Conservation (phyloP, 2,329 filamentous ascomycete genomes). For the Dactylellina haptotyla region DNA sequence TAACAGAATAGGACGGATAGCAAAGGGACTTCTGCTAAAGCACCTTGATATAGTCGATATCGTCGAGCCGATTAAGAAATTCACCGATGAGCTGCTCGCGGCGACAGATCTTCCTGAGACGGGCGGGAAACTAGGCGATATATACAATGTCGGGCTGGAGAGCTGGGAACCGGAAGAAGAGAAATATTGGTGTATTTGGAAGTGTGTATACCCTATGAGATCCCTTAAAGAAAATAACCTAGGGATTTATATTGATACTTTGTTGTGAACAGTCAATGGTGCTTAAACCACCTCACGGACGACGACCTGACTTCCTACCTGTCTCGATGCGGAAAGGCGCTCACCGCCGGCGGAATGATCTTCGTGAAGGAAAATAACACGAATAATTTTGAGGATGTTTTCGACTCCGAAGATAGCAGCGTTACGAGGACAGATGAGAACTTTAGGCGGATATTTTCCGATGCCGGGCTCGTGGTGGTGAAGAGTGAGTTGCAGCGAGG, state of each 20-base stretch:
- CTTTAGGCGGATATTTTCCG: conserved; percentile 74
- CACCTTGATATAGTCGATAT: conserved; percentile 77
- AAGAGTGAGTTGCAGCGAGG: conserved; percentile 77
- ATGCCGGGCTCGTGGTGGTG: conserved; percentile 75
- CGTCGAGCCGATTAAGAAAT: conserved; percentile 84
- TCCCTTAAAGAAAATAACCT: not conserved
- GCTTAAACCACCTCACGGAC: conserved; percentile 82
- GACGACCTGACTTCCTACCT: conserved; percentile 75
- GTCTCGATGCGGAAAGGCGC: conserved; percentile 66
- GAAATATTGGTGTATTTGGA: conserved; percentile 76
- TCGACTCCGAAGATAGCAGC: conserved; percentile 71
- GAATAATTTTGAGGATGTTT: conserved; percentile 60
- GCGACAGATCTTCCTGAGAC: conserved; percentile 59
- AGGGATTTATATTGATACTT: not conserved
- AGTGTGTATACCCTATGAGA: conserved; percentile 46
- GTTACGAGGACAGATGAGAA: conserved; percentile 80
- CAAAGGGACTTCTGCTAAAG: conserved; percentile 74
- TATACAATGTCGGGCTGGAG: conserved; percentile 80
- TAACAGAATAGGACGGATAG: conserved; percentile 82
- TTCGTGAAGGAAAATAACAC: conserved; percentile 81
- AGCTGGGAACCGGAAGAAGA: conserved; percentile 69
- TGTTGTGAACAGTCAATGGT: conserved; percentile 74
- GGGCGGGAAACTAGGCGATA: conserved; percentile 68
- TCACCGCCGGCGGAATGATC: conserved; percentile 66
- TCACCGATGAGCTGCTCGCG: conserved; percentile 71